These are phyloP conservation scores for Taphrina pruni DNA, from an alignment of 1,139 yeast species.

Conservation along the genomic window DNA sequence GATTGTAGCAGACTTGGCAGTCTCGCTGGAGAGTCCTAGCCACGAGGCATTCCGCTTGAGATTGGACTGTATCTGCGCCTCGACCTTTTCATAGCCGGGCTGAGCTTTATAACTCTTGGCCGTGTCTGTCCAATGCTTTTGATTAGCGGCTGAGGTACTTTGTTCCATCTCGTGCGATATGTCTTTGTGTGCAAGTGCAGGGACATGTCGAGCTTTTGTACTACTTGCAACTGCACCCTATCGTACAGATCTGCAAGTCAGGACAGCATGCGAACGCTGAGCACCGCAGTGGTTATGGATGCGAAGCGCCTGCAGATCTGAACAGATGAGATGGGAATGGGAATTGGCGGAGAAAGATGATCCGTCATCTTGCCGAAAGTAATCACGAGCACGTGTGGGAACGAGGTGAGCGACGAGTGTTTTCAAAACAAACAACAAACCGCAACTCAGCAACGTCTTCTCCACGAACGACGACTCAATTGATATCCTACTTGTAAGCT, in stretches of 20 bases:
- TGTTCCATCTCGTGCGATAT: neutral
- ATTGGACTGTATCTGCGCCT: slow-evolving; percentile 2
- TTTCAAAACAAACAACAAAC: slow-evolving; percentile 19
- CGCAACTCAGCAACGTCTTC: neutral
- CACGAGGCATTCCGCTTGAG: slow-evolving; percentile 13
- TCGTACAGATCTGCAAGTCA: too few relatives aligned
- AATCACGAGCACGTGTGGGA: neutral
- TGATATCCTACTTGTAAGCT: neutral
- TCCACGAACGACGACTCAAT: neutral
- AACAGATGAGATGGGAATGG: neutral
- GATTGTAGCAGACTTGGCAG: neutral
- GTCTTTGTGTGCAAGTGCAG: too few relatives aligned
- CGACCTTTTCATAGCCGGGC: slow-evolving; percentile 3
- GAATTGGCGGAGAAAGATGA: neutral
- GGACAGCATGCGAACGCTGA: too few relatives aligned
- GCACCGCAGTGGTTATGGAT: too few relatives aligned
- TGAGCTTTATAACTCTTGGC: neutral
- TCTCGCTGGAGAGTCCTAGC: neutral
- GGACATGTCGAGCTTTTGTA: too few relatives aligned
- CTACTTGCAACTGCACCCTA: too few relatives aligned
- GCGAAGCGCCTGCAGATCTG: neutral
- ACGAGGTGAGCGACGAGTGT: neutral
- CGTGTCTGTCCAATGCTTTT: slow-evolving; percentile 9
- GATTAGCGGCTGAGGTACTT: slow-evolving; percentile 19
- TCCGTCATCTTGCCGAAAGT: neutral